Evolutionary conservation across 805 yeast genomes (phyloP).

Genomic region (Lipomyces mesembrius): DNA sequence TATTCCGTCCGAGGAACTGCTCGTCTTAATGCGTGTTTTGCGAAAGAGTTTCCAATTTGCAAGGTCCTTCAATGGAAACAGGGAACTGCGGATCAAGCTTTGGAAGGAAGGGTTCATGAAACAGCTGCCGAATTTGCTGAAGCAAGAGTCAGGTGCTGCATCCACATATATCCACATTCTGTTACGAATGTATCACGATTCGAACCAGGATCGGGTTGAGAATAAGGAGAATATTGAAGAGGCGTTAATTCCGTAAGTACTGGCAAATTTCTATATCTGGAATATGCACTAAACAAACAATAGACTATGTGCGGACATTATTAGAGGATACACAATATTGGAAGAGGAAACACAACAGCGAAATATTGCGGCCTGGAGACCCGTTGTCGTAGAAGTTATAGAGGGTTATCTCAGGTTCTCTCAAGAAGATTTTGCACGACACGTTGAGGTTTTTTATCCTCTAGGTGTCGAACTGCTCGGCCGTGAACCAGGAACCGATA

Average conservation of each 20-base stretch:
- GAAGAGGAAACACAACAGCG: slow-evolving; percentile 75
- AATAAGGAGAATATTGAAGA: slow-evolving; percentile 58
- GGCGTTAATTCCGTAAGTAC: slow-evolving; percentile 48
- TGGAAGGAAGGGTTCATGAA: slow-evolving; percentile 94
- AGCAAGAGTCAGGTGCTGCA: slow-evolving; percentile 89
- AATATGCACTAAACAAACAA: slow-evolving; percentile 7
- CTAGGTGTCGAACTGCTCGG: slow-evolving; percentile 44
- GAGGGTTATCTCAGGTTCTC: slow-evolving; percentile 82
- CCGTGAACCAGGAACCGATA: slow-evolving; percentile 46
- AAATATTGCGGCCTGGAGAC: slow-evolving; percentile 84
- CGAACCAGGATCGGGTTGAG: slow-evolving; percentile 54
- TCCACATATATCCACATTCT: slow-evolving; percentile 82
- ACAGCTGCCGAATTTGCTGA: slow-evolving; percentile 84
- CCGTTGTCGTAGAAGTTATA: slow-evolving; percentile 85
- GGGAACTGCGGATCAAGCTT: slow-evolving; percentile 80
- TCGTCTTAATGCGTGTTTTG: slow-evolving; percentile 63
- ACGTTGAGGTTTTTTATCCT: slow-evolving; percentile 42
- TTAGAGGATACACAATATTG: slow-evolving; percentile 69
- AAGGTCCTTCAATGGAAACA: slow-evolving; percentile 83
- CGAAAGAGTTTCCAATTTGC: slow-evolving; percentile 80
- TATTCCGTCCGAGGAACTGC: slow-evolving; percentile 69
- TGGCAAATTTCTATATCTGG: background rate
- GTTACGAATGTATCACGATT: slow-evolving; percentile 77
- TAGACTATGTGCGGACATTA: slow-evolving; percentile 65
- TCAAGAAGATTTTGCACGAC: slow-evolving; percentile 52